Percentiles rank a stretch among this genome's conserved stretches.
phyloP scores from a whole-genome alignment of 306 rosid genomes.

The Ormosia semicastrata region DNA sequence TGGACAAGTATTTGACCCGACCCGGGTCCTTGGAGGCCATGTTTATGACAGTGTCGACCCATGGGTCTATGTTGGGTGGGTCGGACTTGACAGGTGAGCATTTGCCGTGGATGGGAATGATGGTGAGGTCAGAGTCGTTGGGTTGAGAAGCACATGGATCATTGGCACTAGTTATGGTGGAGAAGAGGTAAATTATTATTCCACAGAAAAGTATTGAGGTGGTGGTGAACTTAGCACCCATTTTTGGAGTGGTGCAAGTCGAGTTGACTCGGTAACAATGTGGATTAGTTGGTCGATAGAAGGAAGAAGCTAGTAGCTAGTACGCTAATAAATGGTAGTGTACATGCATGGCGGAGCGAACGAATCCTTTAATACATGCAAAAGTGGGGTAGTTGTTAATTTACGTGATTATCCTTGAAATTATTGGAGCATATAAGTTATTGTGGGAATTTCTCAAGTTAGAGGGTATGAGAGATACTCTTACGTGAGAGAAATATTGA shows the following conservation, averaged over 20 bases:
- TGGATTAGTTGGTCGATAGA: not conserved
- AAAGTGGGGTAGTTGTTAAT: not conserved
- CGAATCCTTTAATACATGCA: not conserved
- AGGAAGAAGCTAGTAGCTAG: not conserved
- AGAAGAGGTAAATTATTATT: not conserved
- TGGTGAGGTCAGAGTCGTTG: constrained; percentile 50
- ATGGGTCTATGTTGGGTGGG: constrained; percentile 56
- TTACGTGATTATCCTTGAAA: constrained; percentile 28
- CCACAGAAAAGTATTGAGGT: constrained; percentile 25
- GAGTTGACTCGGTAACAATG: too few relatives aligned
- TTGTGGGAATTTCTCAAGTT: not conserved
- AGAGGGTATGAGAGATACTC: too few relatives aligned
- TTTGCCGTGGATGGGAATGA: constrained; percentile 79
- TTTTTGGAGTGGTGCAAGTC: constrained; percentile 7
- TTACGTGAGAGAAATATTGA: too few relatives aligned
- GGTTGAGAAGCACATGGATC: constrained; percentile 61
- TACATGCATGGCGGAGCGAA: constrained; percentile 24
- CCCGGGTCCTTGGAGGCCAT: constrained; percentile 83
- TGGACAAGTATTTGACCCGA: constrained; percentile 62
- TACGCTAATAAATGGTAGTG: not conserved
- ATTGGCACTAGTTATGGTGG: constrained; percentile 5
- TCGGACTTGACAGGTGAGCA: constrained; percentile 66
- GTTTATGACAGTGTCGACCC: constrained; percentile 51
- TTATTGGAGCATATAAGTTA: too few relatives aligned
- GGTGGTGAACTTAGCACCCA: constrained; percentile 42